Base-by-base conservation (phyloP, 768 basidiomycete species). In the Austroboletus festivus region DNA sequence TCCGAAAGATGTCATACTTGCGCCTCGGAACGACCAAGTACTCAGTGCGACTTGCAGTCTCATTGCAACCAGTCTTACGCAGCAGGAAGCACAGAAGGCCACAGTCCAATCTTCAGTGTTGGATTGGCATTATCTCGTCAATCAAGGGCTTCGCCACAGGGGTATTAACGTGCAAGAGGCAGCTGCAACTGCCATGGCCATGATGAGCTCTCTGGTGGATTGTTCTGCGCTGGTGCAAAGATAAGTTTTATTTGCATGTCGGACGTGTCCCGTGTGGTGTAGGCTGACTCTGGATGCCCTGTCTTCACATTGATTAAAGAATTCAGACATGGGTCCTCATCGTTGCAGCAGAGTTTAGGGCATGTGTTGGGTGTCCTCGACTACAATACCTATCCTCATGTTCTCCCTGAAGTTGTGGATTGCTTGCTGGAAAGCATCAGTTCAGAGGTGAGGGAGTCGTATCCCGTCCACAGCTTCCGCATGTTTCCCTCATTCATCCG, bases 331-430 rank as follows among this genome's bases (percentile, higher is more conserved):
- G 78, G 78, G 38, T 64, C 73, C 13, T 72, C 81, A 16, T 60
- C 68, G 9, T 68, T 82, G 54, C 88, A 91, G 61, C 89, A 91
- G 67, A 84, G 84, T 58, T 72, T 91, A 30, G 85, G 84, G 19
- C 74, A 79, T 45, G 67, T 86, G 30, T 69, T 95, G 22, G 87
- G 91, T 13, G 69, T 73, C 23, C 64, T 93, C 35, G 77, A 85
- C 63, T 94, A 89, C 63, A 68, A 73, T 38, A 66, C 72, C 6
- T 70, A 80, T 65, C 71, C 75, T 20, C 73, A 77, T 62, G 79
- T 76, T 38, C 71, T 88, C 35, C 56, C 69, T n/a, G 68, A 76
- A 54, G 83, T 73, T 2, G 67, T 85, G 39, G 58, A 68, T 18
- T 86, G 79, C 64, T 70, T 93, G 50, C 67, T 90, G 42, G 73